Evolutionary conservation across 164 flowering plant genomes (phyloP).

Genomic region (Taxillus chinensis): DNA sequence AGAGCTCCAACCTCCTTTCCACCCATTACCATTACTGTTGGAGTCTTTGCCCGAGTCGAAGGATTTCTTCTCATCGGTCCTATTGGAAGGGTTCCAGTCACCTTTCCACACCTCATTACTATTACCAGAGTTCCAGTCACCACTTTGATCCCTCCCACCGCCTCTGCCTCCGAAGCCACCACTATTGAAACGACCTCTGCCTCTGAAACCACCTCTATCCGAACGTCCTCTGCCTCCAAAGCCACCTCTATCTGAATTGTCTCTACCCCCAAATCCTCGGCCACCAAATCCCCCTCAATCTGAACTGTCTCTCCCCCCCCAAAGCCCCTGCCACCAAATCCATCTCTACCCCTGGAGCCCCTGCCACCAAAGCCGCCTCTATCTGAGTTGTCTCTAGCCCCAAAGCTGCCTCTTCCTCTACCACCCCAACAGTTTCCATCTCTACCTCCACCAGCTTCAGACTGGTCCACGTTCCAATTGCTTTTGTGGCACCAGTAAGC

Average conservation of each 20-base stretch:
- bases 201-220: constrained; percentile 9
- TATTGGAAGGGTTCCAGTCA: too few species aligned
- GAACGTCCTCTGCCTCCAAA: not conserved
- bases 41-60: too few species aligned
- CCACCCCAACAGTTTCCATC: not conserved
- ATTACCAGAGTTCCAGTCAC: constrained; percentile 11
- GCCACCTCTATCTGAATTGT: constrained; percentile 1
- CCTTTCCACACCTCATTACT: constrained; percentile 8
- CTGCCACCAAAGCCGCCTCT: constrained; percentile 4
- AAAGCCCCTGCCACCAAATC: not conserved
- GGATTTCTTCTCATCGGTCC: too few species aligned
- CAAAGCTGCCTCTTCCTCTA: constrained; percentile 1
- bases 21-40: too few species aligned
- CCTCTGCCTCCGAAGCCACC: constrained; percentile 17
- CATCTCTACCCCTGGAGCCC: not conserved
- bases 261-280: not conserved
- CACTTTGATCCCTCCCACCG: constrained; percentile 23
- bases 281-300: not conserved
- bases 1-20: too few species aligned
- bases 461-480: not conserved
- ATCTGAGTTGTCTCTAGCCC: not conserved
- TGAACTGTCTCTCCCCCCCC: not conserved
- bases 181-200: constrained; percentile 13
- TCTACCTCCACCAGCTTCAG: not conserved
- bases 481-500: not conserved